Percentiles rank a stretch among this genome's conserved stretches.
phyloP scores from a whole-genome alignment of 169 alveolate species.

The Plasmodium berghei region DNA sequence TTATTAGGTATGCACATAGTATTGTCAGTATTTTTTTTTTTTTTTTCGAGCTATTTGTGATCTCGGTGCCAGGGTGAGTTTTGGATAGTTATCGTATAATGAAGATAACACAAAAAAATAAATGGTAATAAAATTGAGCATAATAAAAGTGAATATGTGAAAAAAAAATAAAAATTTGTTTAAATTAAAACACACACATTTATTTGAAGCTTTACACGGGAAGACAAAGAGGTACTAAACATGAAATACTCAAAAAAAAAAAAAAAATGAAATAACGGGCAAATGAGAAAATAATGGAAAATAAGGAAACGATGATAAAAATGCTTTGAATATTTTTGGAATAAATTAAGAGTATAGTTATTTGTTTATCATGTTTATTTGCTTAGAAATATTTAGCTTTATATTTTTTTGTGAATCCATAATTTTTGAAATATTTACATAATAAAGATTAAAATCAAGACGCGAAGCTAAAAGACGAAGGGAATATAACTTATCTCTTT shows the following conservation, averaged over 20 bases:
- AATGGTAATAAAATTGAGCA: too few relatives aligned
- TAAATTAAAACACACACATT: too few relatives aligned
- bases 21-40: too few relatives aligned
- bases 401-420: neutral
- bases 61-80: too few relatives aligned
- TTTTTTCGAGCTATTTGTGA: too few relatives aligned
- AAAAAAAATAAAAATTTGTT: too few relatives aligned
- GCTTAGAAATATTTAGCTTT: constrained; percentile 44
- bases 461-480: constrained; percentile 66
- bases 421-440: constrained; percentile 51
- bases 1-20: too few relatives aligned
- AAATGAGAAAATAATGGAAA: neutral
- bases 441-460: constrained; percentile 56
- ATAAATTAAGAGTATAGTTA: neutral
- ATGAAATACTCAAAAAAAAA: neutral
- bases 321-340: neutral
- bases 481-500: constrained; percentile 50
- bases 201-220: neutral
- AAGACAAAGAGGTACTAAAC: neutral
- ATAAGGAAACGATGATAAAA: neutral
- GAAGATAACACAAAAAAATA: too few relatives aligned
- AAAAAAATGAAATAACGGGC: neutral
- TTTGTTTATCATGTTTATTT: constrained; percentile 30
- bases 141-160: too few relatives aligned
- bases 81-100: too few relatives aligned